These are phyloP conservation scores for Sporothrix inflata DNA, from an alignment of 2,329 filamentous ascomycete species.

Conservation along the genomic window DNA sequence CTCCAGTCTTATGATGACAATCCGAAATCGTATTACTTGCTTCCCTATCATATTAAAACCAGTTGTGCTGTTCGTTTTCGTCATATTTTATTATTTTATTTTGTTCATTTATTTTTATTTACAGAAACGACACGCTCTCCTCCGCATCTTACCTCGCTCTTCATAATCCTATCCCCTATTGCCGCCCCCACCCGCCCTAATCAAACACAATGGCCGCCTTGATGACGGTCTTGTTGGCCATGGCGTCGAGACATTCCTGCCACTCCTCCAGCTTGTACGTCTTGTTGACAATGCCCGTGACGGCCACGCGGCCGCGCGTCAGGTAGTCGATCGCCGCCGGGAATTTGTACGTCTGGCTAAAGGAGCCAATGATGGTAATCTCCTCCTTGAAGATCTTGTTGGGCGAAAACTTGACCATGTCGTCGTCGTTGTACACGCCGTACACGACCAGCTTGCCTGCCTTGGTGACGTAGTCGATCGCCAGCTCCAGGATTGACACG, in stretches of 20 bases:
- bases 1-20: too few relatives aligned
- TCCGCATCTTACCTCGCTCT: neutral
- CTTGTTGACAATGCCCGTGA: conserved; percentile 70
- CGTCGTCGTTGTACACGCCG: conserved; percentile 66
- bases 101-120: too few relatives aligned
- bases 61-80: too few relatives aligned
- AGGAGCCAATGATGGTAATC: conserved; percentile 73
- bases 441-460: conserved; percentile 74
- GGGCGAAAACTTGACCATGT: conserved; percentile 69
- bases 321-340: conserved; percentile 58
- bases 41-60: too few relatives aligned
- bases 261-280: conserved; percentile 74
- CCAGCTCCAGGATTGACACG: conserved; percentile 68
- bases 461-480: conserved; percentile 71
- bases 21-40: too few relatives aligned
- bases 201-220: conserved; percentile 76
- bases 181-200: conserved; percentile 38
- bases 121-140: too few relatives aligned
- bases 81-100: too few relatives aligned
- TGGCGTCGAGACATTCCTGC: conserved; percentile 69
- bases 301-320: conserved; percentile 63
- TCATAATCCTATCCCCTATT: neutral
- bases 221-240: conserved; percentile 73
- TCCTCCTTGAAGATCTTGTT: conserved; percentile 70
- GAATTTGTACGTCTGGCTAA: conserved; percentile 76